Evolutionary conservation across 75 land plant genomes (phyloP), one percentile per base, ranked within the genome.

Genomic region (Isoetes taiwanensis): DNA sequence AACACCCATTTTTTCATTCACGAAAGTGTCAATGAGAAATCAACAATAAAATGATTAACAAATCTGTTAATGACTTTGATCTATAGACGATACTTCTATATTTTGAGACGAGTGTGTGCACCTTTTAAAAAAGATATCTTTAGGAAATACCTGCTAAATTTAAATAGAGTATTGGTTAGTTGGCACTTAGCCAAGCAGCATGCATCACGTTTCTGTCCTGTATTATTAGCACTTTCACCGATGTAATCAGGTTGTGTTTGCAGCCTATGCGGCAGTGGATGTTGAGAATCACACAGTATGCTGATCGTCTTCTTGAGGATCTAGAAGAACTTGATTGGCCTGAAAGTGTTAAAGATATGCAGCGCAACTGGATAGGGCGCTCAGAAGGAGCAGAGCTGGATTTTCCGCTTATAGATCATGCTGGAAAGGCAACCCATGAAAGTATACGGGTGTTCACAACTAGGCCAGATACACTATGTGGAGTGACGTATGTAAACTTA

Each of bases 191-290:
- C 30, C 24, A 33, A 63, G 21, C 26, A 8, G 56, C 27, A n/a
- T 28, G 5, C 14, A 9, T 16, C 52, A 8, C 8, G 8, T 9
- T 16, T 9, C 8, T 16, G 6, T 17, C 8, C 9, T 21, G 21
- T 16, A 48, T 5, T 9, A 16, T 9, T 21, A 48, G 8, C 8
- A 48, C 5, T 8, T 16, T 10, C 9, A 16, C n/a, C 20, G 8
- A 16, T 5, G 8, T 48, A 5, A 54, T 31, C 30, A 25, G 14
- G n/a, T 28, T 54, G 56, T 4, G 27, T 24, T 0, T 38, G 69
- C 78, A 90, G 96, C 96, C 96, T 57, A 90, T 90, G 96, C 66
- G 86, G 39, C 96, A 90, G 41, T 90, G 96, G 96, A 86, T 90
- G 76, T 80, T 90, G 42, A 82, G 72, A 68, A 90, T 90, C 34